These are phyloP conservation scores for Curvularia verruculosa DNA, from an alignment of 2,329 filamentous ascomycete species.

Conservation along the genomic window DNA sequence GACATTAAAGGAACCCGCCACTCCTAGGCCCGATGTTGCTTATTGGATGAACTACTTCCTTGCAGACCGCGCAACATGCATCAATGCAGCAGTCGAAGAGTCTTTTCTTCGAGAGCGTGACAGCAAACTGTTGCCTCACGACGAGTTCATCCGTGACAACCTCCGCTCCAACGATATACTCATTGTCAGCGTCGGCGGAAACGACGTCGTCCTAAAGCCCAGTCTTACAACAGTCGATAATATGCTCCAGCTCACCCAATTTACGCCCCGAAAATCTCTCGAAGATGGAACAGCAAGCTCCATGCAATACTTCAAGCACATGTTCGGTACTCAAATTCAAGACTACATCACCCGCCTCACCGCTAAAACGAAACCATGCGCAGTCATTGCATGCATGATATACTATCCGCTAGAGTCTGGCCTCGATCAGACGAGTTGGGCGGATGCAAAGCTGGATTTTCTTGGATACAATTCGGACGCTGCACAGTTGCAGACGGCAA, in stretches of 20 bases:
- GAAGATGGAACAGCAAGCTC: constrained; percentile 34
- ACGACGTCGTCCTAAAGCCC: constrained; percentile 46
- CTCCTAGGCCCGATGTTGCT: constrained; percentile 43
- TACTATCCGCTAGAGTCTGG: constrained; percentile 45
- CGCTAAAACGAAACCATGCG: constrained; percentile 39
- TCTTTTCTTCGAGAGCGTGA: constrained; percentile 44
- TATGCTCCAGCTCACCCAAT: constrained; percentile 44
- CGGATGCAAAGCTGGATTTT: constrained; percentile 37
- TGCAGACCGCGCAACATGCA: constrained; percentile 39
- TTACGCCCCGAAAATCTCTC: constrained; percentile 31
- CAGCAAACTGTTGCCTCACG: constrained; percentile 36
- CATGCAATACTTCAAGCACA: constrained; percentile 38
- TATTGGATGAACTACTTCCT: constrained; percentile 48
- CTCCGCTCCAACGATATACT: constrained; percentile 40
- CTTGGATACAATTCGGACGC: constrained; percentile 43
- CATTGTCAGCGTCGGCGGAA: constrained; percentile 47
- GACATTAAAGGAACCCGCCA: constrained; percentile 27
- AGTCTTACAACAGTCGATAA: constrained; percentile 34
- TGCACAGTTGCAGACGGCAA: constrained; percentile 41
- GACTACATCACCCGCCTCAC: constrained; percentile 36
- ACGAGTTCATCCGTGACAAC: constrained; percentile 45
- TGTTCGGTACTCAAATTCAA: constrained; percentile 40
- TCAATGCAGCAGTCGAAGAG: constrained; percentile 47
- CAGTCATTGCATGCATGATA: constrained; percentile 48
- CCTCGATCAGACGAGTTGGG: constrained; percentile 41